Evolutionary conservation across 2,329 filamentous ascomycete genomes (phyloP).

Genomic region (Ophiocordyceps camponoti-floridani): DNA sequence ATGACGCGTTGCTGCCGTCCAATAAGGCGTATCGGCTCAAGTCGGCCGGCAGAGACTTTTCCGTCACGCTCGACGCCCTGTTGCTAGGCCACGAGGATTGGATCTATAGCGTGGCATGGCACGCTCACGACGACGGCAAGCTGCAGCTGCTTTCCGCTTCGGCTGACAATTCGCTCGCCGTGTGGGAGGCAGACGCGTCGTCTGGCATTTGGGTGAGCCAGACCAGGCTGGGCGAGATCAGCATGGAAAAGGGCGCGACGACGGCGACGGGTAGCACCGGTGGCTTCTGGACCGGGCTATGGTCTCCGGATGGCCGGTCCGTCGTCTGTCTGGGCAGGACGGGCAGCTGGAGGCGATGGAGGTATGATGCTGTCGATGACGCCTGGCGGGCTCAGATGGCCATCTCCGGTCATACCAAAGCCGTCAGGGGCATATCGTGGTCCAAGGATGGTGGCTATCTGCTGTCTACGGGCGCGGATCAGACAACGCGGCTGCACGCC

Average conservation of each 20-base stretch:
- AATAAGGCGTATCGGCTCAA: slow-evolving; percentile 78
- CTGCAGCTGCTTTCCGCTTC: slow-evolving; percentile 74
- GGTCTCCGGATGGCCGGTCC: slow-evolving; percentile 59
- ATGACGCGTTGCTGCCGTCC: slow-evolving; percentile 49
- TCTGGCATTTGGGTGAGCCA: slow-evolving; percentile 87
- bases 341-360: slow-evolving; percentile 85
- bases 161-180: slow-evolving; percentile 82
- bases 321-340: slow-evolving; percentile 77
- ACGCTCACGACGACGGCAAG: slow-evolving; percentile 27
- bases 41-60: slow-evolving; percentile 44
- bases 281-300: slow-evolving; percentile 90
- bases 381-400: slow-evolving; percentile 63
- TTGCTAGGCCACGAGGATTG: slow-evolving; percentile 94
- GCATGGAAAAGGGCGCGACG: slow-evolving; percentile 84
- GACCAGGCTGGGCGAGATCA: slow-evolving; percentile 80
- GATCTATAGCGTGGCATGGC: slow-evolving; percentile 84
- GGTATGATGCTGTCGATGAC: slow-evolving; percentile 38
- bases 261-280: slow-evolving; percentile 91
- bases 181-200: slow-evolving; percentile 72
- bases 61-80: slow-evolving; percentile 82
- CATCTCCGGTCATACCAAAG: slow-evolving; percentile 66
- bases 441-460: slow-evolving; percentile 66
- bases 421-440: slow-evolving; percentile 74
- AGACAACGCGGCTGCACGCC: slow-evolving; percentile 78
- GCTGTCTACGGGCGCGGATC: slow-evolving; percentile 76